Conservation (phyloP, 108 stramenopile species). For the Cyclotella baltica region DNA sequence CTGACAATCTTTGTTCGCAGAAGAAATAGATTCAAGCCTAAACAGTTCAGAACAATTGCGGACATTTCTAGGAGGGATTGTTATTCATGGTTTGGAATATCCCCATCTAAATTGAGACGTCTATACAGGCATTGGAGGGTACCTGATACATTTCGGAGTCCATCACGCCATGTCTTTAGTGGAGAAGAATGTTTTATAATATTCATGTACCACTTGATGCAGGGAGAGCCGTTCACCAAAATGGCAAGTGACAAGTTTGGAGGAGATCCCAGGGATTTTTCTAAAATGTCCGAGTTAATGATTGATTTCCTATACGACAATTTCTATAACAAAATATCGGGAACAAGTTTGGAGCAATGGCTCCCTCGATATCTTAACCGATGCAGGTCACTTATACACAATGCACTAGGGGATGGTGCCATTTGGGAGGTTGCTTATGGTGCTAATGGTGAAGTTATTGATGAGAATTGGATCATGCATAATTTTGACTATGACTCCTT, state of each 20-base stretch:
- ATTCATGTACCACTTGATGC: constrained; percentile 10
- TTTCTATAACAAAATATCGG: constrained; percentile 52
- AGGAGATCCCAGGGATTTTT: constrained; percentile 27
- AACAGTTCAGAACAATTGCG: not conserved
- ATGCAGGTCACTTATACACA: constrained; percentile 20
- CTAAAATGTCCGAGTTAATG: constrained; percentile 20
- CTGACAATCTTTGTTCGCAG: constrained; percentile 21
- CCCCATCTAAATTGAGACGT: not conserved
- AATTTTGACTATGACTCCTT: constrained; percentile 36
- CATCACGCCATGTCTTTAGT: constrained; percentile 1
- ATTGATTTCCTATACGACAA: constrained; percentile 10
- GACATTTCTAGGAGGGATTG: constrained; percentile 6
- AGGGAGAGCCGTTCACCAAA: constrained; percentile 24
- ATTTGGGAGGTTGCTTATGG: constrained; percentile 6
- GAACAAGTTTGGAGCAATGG: constrained; percentile 36
- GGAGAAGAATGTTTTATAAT: constrained; percentile 44
- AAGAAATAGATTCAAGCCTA: constrained; percentile 16
- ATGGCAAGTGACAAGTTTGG: constrained; percentile 28
- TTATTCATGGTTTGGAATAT: constrained; percentile 12
- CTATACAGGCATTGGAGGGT: constrained; percentile 12
- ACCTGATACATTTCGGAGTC: not conserved
- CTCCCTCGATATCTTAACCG: constrained; percentile 14
- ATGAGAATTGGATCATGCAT: constrained; percentile 1
- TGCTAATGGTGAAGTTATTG: constrained; percentile 13
- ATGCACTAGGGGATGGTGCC: constrained; percentile 8